Evolutionary conservation across 2,329 filamentous ascomycete genomes (phyloP), one percentile per base, ranked within the genome.

Genomic region (Phialemoniopsis sp.): DNA sequence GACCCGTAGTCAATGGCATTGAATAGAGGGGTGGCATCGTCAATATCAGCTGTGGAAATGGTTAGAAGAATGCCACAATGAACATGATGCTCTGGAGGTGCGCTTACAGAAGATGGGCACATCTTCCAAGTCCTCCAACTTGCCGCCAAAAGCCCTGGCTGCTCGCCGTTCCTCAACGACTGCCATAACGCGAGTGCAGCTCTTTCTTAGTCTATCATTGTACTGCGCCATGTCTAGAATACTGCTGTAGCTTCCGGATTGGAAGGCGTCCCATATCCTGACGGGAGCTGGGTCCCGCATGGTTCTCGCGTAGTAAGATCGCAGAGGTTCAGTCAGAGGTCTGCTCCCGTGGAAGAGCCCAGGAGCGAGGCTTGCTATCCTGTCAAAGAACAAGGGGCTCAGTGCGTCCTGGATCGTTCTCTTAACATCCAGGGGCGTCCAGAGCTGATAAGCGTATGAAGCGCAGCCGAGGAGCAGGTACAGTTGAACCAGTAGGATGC

Each of bases 381-480:
- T 67, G 49, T 81, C 77, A 43, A 73, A 71, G 42, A 76, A 76
- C 2, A 77, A 57, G 0, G 74, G 69, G 3, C 64, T 73, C 1
- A 80, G 62, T 0, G 74, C 72, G 45, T 80, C 75, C n/a, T 76
- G 68, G 19, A 78, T 73, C 0, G 72, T 74, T 16, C 76, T 67
- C 55, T 80, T 80, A 3, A 80, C 68, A 4, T 67, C 72, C 9
- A 78, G 62, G 0, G 62, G 62, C 10, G 64, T 59, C 73, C 75
- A 80, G 3, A 75, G 54, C 28, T 68, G 54, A 17, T 67, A 59
- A 0, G 71, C 72, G 14, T 64, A 62, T 2, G 68, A 62, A 1
- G 64, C 64, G 12, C 70, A 73, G 8, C 76, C 76, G 7, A 78
- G 57, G 4, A 69, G 54, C 9, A 77, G 57, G 37, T 76, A 73